A percentile compares a stretch with the other conserved stretches of the same genome.
Evolutionary conservation across 345 rosid genomes (phyloP).

Genomic region (Leavenworthia alabamica): DNA sequence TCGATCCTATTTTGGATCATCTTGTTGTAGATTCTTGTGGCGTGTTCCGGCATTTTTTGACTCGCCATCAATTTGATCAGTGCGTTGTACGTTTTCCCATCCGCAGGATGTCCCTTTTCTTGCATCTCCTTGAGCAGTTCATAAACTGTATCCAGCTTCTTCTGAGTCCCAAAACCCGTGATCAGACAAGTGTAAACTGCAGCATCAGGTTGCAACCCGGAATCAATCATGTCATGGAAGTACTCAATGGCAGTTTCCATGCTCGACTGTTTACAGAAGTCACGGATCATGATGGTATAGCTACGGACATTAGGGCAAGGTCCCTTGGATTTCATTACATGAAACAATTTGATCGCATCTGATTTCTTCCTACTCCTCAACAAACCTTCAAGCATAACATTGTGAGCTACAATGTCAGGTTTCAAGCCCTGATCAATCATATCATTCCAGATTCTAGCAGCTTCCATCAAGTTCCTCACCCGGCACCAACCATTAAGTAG

Average conservation of each 20-base stretch:
- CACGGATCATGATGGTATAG: conserved; percentile 61
- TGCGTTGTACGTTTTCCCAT: conserved; percentile 73
- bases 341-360: conserved; percentile 71
- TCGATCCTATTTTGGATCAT: conserved; percentile 53
- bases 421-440: conserved; percentile 76
- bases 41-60: conserved; percentile 63
- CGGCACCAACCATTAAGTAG: conserved; percentile 80
- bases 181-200: conserved; percentile 81
- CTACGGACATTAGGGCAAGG: conserved; percentile 64
- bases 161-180: conserved; percentile 70
- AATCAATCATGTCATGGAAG: conserved; percentile 68
- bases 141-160: conserved; percentile 59
- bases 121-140: conserved; percentile 73
- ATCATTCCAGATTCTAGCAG: conserved; percentile 80
- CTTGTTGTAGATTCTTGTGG: conserved; percentile 53
- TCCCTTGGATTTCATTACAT: conserved; percentile 80
- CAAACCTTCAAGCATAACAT: conserved; percentile 77
- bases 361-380: conserved; percentile 57
- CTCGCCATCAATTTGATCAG: conserved; percentile 68
- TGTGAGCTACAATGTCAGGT: conserved; percentile 67
- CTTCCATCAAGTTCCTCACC: conserved; percentile 80
- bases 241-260: conserved; percentile 67
- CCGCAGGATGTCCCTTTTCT: conserved; percentile 66
- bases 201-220: conserved; percentile 55
- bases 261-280: conserved; percentile 63